Evolutionary conservation across 768 basidiomycete genomes (phyloP), one percentile per base, ranked within the genome.

Genomic region (Cyclocybe aegerita): DNA sequence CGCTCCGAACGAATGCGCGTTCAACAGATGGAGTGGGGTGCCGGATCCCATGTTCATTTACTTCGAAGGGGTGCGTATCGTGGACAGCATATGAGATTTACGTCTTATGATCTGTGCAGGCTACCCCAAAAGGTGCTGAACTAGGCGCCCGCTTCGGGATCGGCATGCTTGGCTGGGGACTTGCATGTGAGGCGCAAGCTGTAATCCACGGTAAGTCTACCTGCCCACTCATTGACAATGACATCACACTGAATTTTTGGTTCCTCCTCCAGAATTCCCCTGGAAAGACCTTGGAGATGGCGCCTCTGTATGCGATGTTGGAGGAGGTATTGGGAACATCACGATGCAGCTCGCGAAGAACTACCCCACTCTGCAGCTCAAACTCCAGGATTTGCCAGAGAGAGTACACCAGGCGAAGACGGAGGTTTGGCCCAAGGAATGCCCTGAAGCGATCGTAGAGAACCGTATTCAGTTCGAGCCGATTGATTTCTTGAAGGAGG

Each of bases 401-500:
- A 58, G 67, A 8, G 59, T 75, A 30, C 40, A 54, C 1, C 60
- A 66, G 47, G 73, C 72, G 5, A 52, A 55, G 36, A 49, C 65
- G 30, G 65, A 68, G 45, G 55, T 70, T 8, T 77, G 74, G 74
- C 61, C 61, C 3, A 56, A 64, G 38, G 61, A 67, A 36, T 65
- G 59, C 40, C 74, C 75, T 1, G 63, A 71, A 38, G 71, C 68
- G 9, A 62, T 76, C 9, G 54, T 58, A 40, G 59, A 68, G 39
- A 48, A 62, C 12, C 60, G 70, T 8, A 63, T 77, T n/a, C 53
- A 65, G n/a, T 74, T 78, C 52, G 47, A 65, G 14, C 49, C 67
- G 0, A 60, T 77, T 29, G 70, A 78, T 48, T 77, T 78, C 56
- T 72, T 77, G 48, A 57, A 55, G 9, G 67, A 70, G 14, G 42